Base-by-base conservation (phyloP, 805 yeast species). In the Allodekkera sacchari region DNA sequence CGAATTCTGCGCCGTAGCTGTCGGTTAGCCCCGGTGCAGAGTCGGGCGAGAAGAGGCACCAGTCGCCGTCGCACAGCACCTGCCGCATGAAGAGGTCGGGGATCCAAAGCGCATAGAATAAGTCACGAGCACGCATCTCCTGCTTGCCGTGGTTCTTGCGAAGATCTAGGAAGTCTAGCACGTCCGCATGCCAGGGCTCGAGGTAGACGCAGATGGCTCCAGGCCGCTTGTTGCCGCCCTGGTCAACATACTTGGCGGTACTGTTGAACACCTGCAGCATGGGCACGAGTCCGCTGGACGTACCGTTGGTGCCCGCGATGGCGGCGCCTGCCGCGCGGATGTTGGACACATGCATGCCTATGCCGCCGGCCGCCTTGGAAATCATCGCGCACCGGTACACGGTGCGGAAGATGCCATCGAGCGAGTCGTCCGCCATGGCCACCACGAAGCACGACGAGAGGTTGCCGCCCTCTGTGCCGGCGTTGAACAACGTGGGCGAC, bases 161-260 rank as follows among this genome's bases (percentile, higher is more conserved):
- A 43, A 89, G 65, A 37, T 88, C 89, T 33, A 89, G 57, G 48
- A 89, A 80, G 37, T 83, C 95, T 55, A 84, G 81, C 22, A 89
- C 68, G 48, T 89, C 98, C 8, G 82, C 73, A 53, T 89, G 98
- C 98, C 98, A 89, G 34, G 98, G 96, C 61, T 89, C 98, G 22
- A 89, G 57, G 59, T 88, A 89, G 22, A 87, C 61, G 22, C 96
- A 95, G 58, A 89, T 83, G 3, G 98, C 98, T 40, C 97, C 97
- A 0, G 98, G 98, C 50, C 98, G 69, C 59, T 88, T 88, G 62
- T 89, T 89, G 34, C 97, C 97, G 41, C 98, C 98, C 66, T 89
- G 98, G 50, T 89, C 97, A 25, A 89, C 97, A 51, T 88, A 89
- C 46, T 96, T 74, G 13, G 98, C 97, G 17, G 97, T 87, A 60